Evolutionary conservation across 2,329 filamentous ascomycete genomes (phyloP).

Genomic region (Venturia aucupariae): DNA sequence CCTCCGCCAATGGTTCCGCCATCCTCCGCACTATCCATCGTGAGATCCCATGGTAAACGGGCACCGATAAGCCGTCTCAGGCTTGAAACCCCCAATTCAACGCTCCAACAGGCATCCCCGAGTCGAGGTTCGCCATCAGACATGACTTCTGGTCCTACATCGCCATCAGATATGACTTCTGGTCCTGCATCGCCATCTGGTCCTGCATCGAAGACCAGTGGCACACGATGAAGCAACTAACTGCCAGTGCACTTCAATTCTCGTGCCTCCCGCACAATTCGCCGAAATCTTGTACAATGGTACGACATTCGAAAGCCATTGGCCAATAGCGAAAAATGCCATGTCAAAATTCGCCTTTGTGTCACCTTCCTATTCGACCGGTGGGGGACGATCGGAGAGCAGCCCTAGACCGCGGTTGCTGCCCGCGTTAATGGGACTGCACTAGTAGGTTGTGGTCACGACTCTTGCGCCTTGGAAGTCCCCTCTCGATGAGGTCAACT

Average conservation of each 20-base stretch:
- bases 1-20: not conserved
- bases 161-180: too few relatives aligned
- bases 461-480: too few relatives aligned
- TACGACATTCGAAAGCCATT: not conserved
- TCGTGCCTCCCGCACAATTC: not conserved
- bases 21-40: not conserved
- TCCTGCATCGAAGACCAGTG: too few relatives aligned
- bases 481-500: not conserved
- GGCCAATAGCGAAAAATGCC: not conserved
- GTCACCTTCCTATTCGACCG: not conserved
- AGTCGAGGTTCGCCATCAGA: not conserved
- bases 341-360: not conserved
- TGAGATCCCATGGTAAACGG: not conserved
- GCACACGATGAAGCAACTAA: not conserved
- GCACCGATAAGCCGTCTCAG: not conserved
- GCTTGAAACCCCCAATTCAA: not conserved
- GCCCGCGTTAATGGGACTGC: too few relatives aligned
- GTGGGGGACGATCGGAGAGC: too few relatives aligned
- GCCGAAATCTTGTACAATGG: not conserved
- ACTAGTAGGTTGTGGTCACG: too few relatives aligned
- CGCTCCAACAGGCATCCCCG: not conserved
- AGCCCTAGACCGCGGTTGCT: too few relatives aligned
- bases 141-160: too few relatives aligned
- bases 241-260: not conserved
- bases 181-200: not conserved